Base-by-base conservation (phyloP, 805 yeast genomes). In the Sugiyamaella mastotermitis region DNA sequence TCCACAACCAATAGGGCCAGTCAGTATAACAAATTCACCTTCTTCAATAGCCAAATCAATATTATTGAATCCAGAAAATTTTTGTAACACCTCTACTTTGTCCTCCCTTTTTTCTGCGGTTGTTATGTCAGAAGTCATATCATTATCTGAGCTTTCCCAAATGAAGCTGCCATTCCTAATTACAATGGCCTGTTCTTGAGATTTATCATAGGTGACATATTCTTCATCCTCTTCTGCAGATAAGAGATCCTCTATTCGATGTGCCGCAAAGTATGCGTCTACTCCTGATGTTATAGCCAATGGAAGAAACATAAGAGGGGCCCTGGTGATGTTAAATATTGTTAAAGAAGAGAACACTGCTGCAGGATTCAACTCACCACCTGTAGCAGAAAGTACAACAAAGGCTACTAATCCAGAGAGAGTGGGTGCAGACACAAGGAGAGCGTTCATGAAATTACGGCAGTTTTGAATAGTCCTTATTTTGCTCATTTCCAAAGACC, bases 1-100 rank as follows among this genome's bases (percentile, higher is more conserved):
- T 41, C 95, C 95, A 3, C 85, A 69, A 2, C 95, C 95, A 51
- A 85, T 82, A 1, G 79, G 60, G 11, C 95, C 95, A 0, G 90
- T 82, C 18, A 83, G 69, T 42, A 82, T 80, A 5, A 85, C 62
- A 36, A 87, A 74, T 53, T 84, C 94, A 16, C 83, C 83, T 43
- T 69, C 69, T 29, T 62, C 57, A 28, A 83, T 61, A 1, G 59
- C 55, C 16, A 82, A 55, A 46, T 73, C 64, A 41, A 82, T 58
- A 51, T 76, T 47, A 20, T 24, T 34, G 29, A 48, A 47, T 5
- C 49, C 47, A n/a, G 22, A 45, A 53, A 69, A 69, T 8, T 48
- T 3, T 50, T 53, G 13, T 11, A 16, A 15, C 83, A 85, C 78
- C 39, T 66, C 67, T 48, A 79, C 56, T 11, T 74, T 83, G 40